Percentiles rank a stretch among this genome's conserved stretches.
Evolutionary conservation across 2,329 filamentous ascomycete genomes (phyloP).

Genomic region (Microascus cirrosus): DNA sequence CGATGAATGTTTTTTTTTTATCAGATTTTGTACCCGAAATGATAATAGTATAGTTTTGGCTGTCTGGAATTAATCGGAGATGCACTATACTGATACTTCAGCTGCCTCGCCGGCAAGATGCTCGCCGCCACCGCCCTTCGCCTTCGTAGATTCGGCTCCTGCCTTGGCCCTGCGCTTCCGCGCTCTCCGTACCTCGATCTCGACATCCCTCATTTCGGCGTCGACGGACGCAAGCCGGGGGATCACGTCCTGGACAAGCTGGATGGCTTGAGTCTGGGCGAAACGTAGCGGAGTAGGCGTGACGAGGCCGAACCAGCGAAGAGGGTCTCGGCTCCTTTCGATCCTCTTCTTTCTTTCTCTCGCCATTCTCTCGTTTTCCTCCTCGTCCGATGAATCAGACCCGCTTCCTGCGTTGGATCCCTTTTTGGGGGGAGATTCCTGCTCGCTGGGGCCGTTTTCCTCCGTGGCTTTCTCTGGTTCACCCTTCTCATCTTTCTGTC

Average conservation of each 20-base stretch:
- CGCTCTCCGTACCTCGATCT: slow-evolving; percentile 56
- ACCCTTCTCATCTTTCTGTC: slow-evolving; percentile 6
- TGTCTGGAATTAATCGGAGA: no score
- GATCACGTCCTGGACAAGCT: slow-evolving; percentile 45
- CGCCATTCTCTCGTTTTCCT: slow-evolving; percentile 2
- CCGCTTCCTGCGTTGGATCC: slow-evolving; percentile 1
- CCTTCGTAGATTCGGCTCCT: slow-evolving; percentile 20
- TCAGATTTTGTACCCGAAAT: no score
- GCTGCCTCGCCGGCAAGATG: neutral
- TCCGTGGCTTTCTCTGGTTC: neutral
- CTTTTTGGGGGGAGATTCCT: neutral
- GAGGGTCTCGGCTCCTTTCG: slow-evolving; percentile 32
- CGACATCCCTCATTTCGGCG: slow-evolving; percentile 50
- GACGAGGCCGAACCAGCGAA: slow-evolving; percentile 45
- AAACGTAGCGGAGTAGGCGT: slow-evolving; percentile 39
- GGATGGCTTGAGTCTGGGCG: slow-evolving; percentile 48
- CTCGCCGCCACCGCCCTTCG: slow-evolving; percentile 6
- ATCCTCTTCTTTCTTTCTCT: slow-evolving; percentile 9
- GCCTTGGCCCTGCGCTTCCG: slow-evolving; percentile 42
- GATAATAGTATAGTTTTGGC: no score
- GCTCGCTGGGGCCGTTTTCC: neutral
- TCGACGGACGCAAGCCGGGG: slow-evolving; percentile 45
- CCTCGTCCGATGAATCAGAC: slow-evolving; percentile 3
- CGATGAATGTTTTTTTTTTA: no score
- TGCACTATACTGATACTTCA: neutral